Conservation (phyloP, 2,329 filamentous ascomycete genomes). For the Aureobasidium sp. region DNA sequence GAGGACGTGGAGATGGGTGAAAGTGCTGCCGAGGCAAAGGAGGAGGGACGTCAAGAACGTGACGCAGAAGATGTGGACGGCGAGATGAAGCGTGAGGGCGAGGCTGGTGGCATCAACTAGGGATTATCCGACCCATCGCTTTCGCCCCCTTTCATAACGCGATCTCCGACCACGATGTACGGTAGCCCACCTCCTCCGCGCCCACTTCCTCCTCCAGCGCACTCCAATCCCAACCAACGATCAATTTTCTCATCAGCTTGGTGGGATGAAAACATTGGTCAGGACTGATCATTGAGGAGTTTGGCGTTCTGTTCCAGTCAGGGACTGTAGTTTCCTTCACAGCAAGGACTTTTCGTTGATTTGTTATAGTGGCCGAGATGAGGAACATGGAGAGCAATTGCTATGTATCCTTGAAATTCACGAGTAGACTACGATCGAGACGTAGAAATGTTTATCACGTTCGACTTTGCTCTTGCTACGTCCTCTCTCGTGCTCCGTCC, state of each 20-base stretch:
- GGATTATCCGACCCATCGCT: not conserved
- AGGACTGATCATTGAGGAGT: not conserved
- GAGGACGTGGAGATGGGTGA: slow-evolving; percentile 15
- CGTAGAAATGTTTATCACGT: slow-evolving; percentile 7
- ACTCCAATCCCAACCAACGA: not conserved
- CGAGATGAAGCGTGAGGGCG: slow-evolving; percentile 19
- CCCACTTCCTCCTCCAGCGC: no score
- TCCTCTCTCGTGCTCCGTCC: no score
- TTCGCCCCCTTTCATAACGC: not conserved
- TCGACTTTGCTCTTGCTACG: not conserved
- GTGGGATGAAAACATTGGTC: not conserved
- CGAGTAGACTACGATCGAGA: slow-evolving; percentile 3
- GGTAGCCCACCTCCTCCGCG: not conserved
- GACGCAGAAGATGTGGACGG: slow-evolving; percentile 23
- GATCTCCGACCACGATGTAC: not conserved
- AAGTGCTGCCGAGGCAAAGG: slow-evolving; percentile 18
- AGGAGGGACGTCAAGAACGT: slow-evolving; percentile 25
- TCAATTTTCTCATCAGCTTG: not conserved
- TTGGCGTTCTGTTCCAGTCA: not conserved
- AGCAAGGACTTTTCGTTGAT: not conserved
- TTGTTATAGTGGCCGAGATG: not conserved
- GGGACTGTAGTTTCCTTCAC: not conserved
- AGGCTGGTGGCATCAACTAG: slow-evolving; percentile 12
- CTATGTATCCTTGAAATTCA: not conserved
- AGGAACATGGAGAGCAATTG: not conserved